Conservation (phyloP, 345 rosid species). For the Punica granatum region DNA sequence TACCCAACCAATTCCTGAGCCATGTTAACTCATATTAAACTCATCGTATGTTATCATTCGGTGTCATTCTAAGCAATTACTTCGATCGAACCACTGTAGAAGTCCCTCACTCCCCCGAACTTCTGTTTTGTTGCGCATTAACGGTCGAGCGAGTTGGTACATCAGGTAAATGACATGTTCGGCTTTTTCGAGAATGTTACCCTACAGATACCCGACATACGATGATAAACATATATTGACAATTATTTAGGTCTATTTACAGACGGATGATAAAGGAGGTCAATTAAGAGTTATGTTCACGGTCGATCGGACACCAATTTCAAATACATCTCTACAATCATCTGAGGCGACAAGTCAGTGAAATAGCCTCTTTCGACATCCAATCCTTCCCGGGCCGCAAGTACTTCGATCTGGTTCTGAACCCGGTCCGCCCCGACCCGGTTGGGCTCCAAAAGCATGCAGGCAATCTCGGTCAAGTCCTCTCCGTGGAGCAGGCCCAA, state of each 20-base stretch:
- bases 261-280: neutral
- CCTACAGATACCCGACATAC: neutral
- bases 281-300: neutral
- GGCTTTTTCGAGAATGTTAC: neutral
- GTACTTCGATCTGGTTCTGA: constrained; percentile 41
- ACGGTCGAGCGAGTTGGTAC: no score
- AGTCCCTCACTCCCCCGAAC: no score
- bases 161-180: neutral
- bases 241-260: neutral
- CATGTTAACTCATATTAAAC: no score
- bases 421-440: constrained; percentile 50
- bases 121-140: no score
- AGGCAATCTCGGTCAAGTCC: constrained; percentile 44
- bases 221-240: neutral
- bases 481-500: constrained; percentile 43
- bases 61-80: no score
- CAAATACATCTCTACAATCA: constrained; percentile 38
- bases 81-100: no score
- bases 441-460: constrained; percentile 57
- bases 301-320: constrained; percentile 19
- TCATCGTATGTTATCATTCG: neutral
- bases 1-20: no score
- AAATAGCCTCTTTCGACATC: constrained; percentile 57
- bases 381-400: constrained; percentile 44
- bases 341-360: constrained; percentile 48